These are phyloP conservation scores for Alternaria postmessia DNA, from an alignment of 2,329 filamentous ascomycete species.

Conservation along the genomic window DNA sequence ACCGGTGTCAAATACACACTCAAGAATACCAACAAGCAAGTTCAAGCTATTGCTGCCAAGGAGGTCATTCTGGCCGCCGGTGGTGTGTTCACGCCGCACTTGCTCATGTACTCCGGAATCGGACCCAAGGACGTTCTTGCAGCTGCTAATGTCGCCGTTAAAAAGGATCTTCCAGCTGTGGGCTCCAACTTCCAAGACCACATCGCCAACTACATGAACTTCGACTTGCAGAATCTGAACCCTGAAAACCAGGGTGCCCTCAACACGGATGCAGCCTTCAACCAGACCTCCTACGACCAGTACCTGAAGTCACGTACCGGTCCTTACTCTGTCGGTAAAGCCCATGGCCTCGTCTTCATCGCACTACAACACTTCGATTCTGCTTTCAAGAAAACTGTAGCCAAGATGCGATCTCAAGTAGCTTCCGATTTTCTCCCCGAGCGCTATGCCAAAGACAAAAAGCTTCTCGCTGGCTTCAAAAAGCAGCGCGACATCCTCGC, in stretches of 20 bases:
- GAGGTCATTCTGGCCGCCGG: conserved; percentile 69
- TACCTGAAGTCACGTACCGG: conserved; percentile 36
- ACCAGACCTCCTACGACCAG: conserved; percentile 23
- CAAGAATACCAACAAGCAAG: conserved; percentile 16
- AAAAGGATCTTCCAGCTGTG: conserved; percentile 28
- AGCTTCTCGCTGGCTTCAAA: conserved; percentile 6
- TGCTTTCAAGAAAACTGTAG: conserved; percentile 6
- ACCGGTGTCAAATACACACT: conserved; percentile 17
- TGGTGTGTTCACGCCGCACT: conserved; percentile 64
- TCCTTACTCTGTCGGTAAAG: conserved; percentile 24
- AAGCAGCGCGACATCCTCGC: conserved; percentile 18
- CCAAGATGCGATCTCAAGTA: conserved; percentile 16
- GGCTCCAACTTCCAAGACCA: conserved; percentile 35
- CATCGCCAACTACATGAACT: conserved; percentile 19
- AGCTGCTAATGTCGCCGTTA: conserved; percentile 23
- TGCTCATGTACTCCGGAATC: conserved; percentile 46
- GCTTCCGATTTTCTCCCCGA: conserved; percentile 17
- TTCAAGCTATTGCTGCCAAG: conserved; percentile 30
- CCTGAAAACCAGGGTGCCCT: conserved; percentile 11
- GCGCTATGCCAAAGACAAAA: conserved; percentile 15
- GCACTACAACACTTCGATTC: conserved; percentile 9
- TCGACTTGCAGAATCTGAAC: conserved; percentile 15
- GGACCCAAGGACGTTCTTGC: conserved; percentile 30
- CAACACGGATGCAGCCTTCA: conserved; percentile 30
- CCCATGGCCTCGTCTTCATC: conserved; percentile 18